Percentiles rank a stretch among this genome's conserved stretches.
phyloP scores from a whole-genome alignment of 176 grass and related monocot genomes.

The Panicum miliaceum region DNA sequence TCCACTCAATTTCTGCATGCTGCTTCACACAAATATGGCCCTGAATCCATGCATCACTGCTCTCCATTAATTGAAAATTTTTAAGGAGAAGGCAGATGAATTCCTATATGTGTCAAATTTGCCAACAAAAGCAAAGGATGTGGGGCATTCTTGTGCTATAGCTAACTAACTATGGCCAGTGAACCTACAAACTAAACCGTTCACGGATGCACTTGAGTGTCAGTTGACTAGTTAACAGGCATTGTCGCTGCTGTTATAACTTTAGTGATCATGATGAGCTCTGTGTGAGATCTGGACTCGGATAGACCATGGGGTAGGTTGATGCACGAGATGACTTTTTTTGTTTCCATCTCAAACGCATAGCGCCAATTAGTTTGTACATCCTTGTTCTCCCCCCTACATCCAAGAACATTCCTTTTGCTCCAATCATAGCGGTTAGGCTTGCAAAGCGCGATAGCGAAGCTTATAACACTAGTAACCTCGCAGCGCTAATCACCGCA shows the following conservation, averaged over 20 bases:
- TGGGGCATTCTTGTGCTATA: background rate
- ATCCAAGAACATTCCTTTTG: conserved; percentile 51
- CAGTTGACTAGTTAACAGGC: conserved; percentile 31
- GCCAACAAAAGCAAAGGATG: background rate
- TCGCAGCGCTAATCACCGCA: conserved; percentile 15
- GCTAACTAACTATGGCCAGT: background rate
- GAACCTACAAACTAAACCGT: background rate
- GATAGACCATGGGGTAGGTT: conserved; percentile 12
- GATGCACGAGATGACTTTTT: conserved; percentile 40
- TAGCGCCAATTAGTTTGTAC: background rate
- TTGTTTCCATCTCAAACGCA: conserved; percentile 33
- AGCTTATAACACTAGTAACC: conserved; percentile 23
- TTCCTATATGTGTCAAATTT: background rate
- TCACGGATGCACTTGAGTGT: conserved; percentile 25
- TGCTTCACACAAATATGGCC: background rate
- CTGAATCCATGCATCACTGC: background rate
- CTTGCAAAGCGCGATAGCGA: conserved; percentile 38
- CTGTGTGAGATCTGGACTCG: conserved; percentile 31
- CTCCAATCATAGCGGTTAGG: conserved; percentile 52
- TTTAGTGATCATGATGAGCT: background rate
- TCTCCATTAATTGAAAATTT: background rate
- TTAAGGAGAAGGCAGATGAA: background rate
- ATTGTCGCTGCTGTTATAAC: conserved; percentile 18
- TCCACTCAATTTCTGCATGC: background rate
- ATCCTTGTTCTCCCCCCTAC: background rate